Base-by-base conservation (phyloP, 2,329 filamentous ascomycete species). In the Fusarium phyllophilum region DNA sequence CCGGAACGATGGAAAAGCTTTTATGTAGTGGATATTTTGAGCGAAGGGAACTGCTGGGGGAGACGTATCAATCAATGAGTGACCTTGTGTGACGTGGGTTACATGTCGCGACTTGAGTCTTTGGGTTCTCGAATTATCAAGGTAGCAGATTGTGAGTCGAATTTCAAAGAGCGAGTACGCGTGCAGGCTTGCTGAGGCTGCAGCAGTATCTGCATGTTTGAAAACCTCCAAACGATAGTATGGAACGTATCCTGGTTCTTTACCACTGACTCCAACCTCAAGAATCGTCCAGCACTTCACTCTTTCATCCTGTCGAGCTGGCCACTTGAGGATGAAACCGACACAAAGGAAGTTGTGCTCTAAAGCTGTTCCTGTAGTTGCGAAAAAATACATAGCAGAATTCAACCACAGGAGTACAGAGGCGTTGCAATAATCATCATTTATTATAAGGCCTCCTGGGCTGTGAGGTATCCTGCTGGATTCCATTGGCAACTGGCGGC, bases 401-500 rank as follows among this genome's bases (percentile, higher is more conserved):
- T 26, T 38, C 13, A 15, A 54, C 13, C 33, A 24, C 13, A 2
- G n/a, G n/a, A 24, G n/a, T 38, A 26, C 33, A 29, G 14, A 26
- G 18, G 24, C 9, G 18, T 54, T 38, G 0, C 18, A 38, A 18
- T 10, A 38, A 36, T 29, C 24, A 26, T 15, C 13, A 6, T 54
- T 26, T 22, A 13, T 34, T 29, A 22, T 20, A 54, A 36, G 13
- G 49, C 24, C 24, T 1, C 9, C n/a, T 34, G 17, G 48, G 48
- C n/a, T 51, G 31, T 24, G 34, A 26, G 20, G 39, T 14, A 36
- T 46, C 29, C 29, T 33, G 8, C 36, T 24, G 42, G n/a, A 9
- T 45, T 26, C 26, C 26, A 26, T 26, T 60, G 66, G 41, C 64
- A 70, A 54, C 51, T 73, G 70, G 7, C 24, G 48, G 31, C 48